phyloP scores from a whole-genome alignment of 225 moss, liverwort and hornwort genomes.

The Straminergon stramineum region DNA sequence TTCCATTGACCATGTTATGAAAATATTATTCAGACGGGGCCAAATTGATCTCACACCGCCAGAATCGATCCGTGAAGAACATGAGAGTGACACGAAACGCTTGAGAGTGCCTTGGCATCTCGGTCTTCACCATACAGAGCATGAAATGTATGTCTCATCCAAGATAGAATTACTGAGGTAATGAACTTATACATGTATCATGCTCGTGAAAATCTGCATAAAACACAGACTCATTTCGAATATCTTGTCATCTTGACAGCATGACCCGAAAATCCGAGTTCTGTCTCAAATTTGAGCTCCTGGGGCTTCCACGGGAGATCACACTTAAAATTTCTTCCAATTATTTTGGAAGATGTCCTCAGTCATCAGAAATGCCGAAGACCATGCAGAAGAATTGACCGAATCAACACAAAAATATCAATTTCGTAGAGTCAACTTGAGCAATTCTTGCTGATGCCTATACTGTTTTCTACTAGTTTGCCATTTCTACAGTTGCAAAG shows the following conservation, averaged over 20 bases:
- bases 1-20: neutral
- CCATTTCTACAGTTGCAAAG: neutral
- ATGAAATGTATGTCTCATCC: neutral
- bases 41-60: neutral
- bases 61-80: neutral
- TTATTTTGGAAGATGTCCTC: neutral
- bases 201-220: too few relatives aligned
- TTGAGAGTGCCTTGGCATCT: neutral
- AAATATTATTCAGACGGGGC: neutral
- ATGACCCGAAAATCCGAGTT: neutral
- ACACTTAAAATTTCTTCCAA: neutral
- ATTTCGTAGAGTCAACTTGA: fast-evolving
- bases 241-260: neutral
- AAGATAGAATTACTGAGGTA: neutral
- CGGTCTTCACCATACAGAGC: neutral
- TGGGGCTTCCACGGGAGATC: neutral
- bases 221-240: neutral
- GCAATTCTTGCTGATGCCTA: neutral
- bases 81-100: neutral
- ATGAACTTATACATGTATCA: neutral
- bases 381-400: neutral
- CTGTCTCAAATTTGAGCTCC: neutral
- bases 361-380: neutral
- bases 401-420: neutral
- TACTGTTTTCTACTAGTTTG: neutral